These are phyloP conservation scores for Aegilops umbellulata DNA, from an alignment of 176 grass and related monocot species.

Conservation along the genomic window DNA sequence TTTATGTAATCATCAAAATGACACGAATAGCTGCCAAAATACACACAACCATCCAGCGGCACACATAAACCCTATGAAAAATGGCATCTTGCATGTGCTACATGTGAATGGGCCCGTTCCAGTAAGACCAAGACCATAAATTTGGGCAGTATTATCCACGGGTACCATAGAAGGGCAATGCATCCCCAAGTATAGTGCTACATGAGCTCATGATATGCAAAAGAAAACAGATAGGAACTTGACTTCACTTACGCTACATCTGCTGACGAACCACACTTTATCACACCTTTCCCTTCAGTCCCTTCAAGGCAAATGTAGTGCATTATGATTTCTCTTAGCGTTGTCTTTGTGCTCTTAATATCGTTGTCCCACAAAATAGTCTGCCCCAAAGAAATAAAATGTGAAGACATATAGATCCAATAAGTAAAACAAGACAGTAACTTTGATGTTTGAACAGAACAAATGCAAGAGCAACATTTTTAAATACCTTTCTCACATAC, in stretches of 20 bases:
- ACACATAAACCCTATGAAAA: not conserved
- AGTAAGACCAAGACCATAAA: slow-evolving; percentile 11
- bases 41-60: not conserved
- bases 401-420: slow-evolving; percentile 11
- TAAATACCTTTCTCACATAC: slow-evolving; percentile 84
- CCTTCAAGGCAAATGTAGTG: slow-evolving; percentile 89
- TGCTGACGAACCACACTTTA: slow-evolving; percentile 59
- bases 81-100: not conserved
- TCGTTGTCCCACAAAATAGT: slow-evolving; percentile 98
- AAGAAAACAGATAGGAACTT: slow-evolving; percentile 21
- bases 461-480: not conserved
- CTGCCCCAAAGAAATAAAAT: slow-evolving; percentile 42
- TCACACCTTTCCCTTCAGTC: slow-evolving; percentile 80
- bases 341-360: slow-evolving; percentile 92
- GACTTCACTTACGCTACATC: slow-evolving; percentile 76
- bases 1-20: not conserved
- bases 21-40: not conserved
- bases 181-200: not conserved
- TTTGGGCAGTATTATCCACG: not conserved
- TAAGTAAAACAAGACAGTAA: slow-evolving; percentile 14
- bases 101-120: not conserved
- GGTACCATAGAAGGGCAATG: slow-evolving; percentile 8
- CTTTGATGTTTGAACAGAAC: not conserved
- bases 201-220: not conserved
- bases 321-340: slow-evolving; percentile 94